A percentile compares a stretch with the other conserved stretches of the same genome.
Conservation (phyloP, 768 basidiomycete genomes). For the Naganishia onofrii region DNA sequence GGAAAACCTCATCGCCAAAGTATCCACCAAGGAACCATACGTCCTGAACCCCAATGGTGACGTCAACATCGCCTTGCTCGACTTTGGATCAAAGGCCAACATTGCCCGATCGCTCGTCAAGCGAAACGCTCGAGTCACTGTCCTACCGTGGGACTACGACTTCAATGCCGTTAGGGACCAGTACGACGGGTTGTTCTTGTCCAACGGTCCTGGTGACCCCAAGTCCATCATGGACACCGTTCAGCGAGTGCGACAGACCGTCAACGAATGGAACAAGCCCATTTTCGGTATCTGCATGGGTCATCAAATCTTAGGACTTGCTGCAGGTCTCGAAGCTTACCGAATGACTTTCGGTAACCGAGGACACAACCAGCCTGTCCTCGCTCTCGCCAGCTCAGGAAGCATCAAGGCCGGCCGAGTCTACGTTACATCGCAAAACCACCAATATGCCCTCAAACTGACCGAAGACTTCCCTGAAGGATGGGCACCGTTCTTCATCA, state of each 20-base stretch:
- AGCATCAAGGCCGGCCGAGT: constrained; percentile 93
- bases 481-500: constrained; percentile 99
- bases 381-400: constrained; percentile 87
- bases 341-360: constrained; percentile 99
- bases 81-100: constrained; percentile 97
- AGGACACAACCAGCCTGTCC: constrained; percentile 97
- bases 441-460: constrained; percentile 93
- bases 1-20: constrained; percentile 91
- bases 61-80: constrained; percentile 89
- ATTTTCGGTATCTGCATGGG: constrained; percentile 99
- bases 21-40: constrained; percentile 80
- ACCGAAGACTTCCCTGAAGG: constrained; percentile 93
- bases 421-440: constrained; percentile 85
- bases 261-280: constrained; percentile 86
- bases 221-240: constrained; percentile 81
- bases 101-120: constrained; percentile 88
- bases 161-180: constrained; percentile 87
- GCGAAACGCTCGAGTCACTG: constrained; percentile 86
- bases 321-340: constrained; percentile 92
- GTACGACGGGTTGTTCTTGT: constrained; percentile 90
- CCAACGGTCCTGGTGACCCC: constrained; percentile 96
- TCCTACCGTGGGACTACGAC: constrained; percentile 95
- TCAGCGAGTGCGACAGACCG: constrained; percentile 71
- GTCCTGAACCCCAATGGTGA: constrained; percentile 80
- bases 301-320: constrained; percentile 95